These are phyloP conservation scores for Gnomoniopsis smithogilvyi DNA, from an alignment of 2,329 filamentous ascomycete genomes.

Conservation along the genomic window DNA sequence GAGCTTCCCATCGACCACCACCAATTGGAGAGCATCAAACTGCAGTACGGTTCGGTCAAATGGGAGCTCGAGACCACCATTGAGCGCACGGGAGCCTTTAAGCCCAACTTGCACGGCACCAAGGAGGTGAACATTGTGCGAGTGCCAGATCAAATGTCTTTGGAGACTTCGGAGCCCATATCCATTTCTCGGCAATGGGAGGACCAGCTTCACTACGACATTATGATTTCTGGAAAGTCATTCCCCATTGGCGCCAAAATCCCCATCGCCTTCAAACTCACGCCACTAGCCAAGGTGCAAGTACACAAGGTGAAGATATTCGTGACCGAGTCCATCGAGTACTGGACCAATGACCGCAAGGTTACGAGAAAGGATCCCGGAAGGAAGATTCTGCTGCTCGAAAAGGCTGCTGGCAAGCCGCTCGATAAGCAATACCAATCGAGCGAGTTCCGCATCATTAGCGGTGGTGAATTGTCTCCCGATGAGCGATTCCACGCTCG, in stretches of 20 bases:
- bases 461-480: conserved; percentile 71
- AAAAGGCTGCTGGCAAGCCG: conserved; percentile 79
- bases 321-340: conserved; percentile 86
- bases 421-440: conserved; percentile 70
- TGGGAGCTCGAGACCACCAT: conserved; percentile 85
- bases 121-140: conserved; percentile 84
- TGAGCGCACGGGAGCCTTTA: conserved; percentile 85
- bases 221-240: conserved; percentile 92
- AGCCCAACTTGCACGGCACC: conserved; percentile 77
- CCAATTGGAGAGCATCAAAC: conserved; percentile 82
- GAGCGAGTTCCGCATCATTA: conserved; percentile 72
- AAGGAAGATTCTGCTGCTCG: conserved; percentile 80
- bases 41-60: conserved; percentile 81
- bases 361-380: conserved; percentile 82
- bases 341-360: conserved; percentile 81
- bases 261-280: conserved; percentile 91
- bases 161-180: conserved; percentile 90
- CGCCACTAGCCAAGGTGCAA: conserved; percentile 87
- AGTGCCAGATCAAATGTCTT: conserved; percentile 79
- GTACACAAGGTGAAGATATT: conserved; percentile 91
- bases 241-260: conserved; percentile 86
- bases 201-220: conserved; percentile 92
- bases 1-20: conserved; percentile 87
- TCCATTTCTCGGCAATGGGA: conserved; percentile 94
- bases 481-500: conserved; percentile 46